phyloP scores from a whole-genome alignment of 176 grass and related monocot genomes.

The Melocanna baccifera region DNA sequence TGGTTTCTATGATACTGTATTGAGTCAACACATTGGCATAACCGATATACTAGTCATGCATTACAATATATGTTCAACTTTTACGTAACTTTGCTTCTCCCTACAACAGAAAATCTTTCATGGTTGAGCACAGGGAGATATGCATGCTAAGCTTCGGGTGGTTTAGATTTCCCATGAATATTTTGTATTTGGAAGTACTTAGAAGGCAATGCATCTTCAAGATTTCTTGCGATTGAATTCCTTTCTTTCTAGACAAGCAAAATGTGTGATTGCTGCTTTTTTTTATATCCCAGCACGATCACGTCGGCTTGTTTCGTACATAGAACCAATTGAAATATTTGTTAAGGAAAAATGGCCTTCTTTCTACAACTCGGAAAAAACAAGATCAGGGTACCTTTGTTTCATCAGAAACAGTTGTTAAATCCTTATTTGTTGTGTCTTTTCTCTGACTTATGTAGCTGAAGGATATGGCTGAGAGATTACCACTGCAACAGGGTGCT shows the following conservation, averaged over 20 bases:
- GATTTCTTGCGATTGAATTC: not conserved
- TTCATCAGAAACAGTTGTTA: constrained; percentile 8
- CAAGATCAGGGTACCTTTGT: not conserved
- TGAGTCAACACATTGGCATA: not conserved
- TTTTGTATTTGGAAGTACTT: not conserved
- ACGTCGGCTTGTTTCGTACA: not conserved
- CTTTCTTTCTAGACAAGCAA: not conserved
- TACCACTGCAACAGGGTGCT: constrained; percentile 49
- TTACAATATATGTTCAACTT: not conserved
- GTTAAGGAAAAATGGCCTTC: not conserved
- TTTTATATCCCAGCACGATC: not conserved
- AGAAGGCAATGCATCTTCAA: not conserved
- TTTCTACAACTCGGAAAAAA: constrained; percentile 2
- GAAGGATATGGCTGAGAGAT: constrained; percentile 84
- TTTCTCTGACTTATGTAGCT: constrained; percentile 43
- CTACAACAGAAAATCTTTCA: not conserved
- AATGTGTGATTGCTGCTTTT: not conserved
- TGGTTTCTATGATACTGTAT: not conserved
- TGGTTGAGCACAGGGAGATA: not conserved
- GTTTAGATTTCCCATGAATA: not conserved
- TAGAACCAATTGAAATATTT: not conserved
- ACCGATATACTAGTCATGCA: not conserved
- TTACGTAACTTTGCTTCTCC: not conserved
- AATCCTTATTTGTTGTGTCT: not conserved
- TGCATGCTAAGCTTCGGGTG: not conserved